phyloP scores from a whole-genome alignment of 345 rosid species.

The Camelina neglecta region DNA sequence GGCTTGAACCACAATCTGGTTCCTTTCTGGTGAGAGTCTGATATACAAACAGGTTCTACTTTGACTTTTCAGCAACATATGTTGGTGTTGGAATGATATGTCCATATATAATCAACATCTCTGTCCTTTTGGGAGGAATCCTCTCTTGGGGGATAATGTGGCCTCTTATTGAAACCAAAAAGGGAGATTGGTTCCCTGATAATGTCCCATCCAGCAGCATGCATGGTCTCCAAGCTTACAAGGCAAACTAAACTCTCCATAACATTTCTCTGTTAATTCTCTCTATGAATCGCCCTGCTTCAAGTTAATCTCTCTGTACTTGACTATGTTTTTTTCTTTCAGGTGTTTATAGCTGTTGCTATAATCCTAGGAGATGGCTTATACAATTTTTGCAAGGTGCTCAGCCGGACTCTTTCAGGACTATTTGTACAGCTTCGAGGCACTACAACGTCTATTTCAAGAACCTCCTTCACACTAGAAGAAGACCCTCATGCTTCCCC shows the following conservation, averaged over 20 bases:
- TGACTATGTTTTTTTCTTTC: constrained; percentile 20
- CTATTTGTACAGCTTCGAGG: constrained; percentile 53
- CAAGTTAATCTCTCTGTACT: constrained; percentile 1
- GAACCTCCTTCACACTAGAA: constrained; percentile 48
- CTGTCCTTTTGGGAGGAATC: constrained; percentile 69
- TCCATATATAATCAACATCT: constrained; percentile 71
- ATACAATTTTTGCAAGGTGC: constrained; percentile 76
- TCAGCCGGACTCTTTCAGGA: constrained; percentile 59
- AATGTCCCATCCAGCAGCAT: constrained; percentile 49
- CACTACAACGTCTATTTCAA: constrained; percentile 29
- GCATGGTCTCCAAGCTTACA: constrained; percentile 79
- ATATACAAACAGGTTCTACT: constrained; percentile 65
- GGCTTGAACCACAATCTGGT: constrained; percentile 24
- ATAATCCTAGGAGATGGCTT: constrained; percentile 86
- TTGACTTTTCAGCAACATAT: constrained; percentile 84
- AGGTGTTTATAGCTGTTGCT: constrained; percentile 83
- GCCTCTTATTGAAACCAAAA: constrained; percentile 70
- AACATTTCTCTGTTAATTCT: constrained; percentile 4
- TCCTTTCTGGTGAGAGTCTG: constrained; percentile 44
- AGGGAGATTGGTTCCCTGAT: constrained; percentile 66
- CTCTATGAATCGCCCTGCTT: constrained; percentile 15
- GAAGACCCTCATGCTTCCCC: constrained; percentile 47
- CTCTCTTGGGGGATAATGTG: constrained; percentile 89
- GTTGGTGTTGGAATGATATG: constrained; percentile 96
- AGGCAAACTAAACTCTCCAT: constrained; percentile 46